Conservation (phyloP, 2,329 filamentous ascomycete species). For the Malbranchea zuffiana region DNA sequence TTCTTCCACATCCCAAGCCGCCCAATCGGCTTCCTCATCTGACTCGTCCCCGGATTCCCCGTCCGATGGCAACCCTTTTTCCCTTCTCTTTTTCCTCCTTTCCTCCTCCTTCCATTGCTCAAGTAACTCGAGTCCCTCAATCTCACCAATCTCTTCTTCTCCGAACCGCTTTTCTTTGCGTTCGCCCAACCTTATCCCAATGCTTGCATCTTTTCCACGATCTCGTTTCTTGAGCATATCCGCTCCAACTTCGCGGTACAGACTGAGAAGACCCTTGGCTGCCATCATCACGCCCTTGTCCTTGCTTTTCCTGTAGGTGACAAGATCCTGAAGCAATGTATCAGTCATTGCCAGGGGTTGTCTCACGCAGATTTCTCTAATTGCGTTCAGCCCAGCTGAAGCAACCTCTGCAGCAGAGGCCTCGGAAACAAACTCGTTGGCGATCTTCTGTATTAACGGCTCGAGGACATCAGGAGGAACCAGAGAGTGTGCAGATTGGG, state of each 20-base stretch:
- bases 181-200: constrained; percentile 66
- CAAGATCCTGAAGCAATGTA: constrained; percentile 86
- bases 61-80: constrained; percentile 54
- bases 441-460: constrained; percentile 85
- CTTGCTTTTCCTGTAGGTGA: constrained; percentile 93
- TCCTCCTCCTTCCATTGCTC: constrained; percentile 93
- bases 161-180: constrained; percentile 69
- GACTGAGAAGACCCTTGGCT: constrained; percentile 75
- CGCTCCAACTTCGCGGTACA: constrained; percentile 85
- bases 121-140: constrained; percentile 84
- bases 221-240: constrained; percentile 83
- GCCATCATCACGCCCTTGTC: constrained; percentile 99
- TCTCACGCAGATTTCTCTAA: constrained; percentile 82
- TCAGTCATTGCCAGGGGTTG: constrained; percentile 96
- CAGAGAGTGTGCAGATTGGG: constrained; percentile 80
- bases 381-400: constrained; percentile 83
- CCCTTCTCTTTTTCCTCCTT: constrained; percentile 58
- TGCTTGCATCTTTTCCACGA: constrained; percentile 79
- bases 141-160: constrained; percentile 66
- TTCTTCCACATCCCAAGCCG: constrained; percentile 52
- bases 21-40: constrained; percentile 46
- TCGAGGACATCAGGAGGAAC: constrained; percentile 89
- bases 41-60: constrained; percentile 51
- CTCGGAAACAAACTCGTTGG: constrained; percentile 96
- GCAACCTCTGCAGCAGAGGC: constrained; percentile 83